phyloP scores from a whole-genome alignment of 306 rosid species.

The Pyrus communis region DNA sequence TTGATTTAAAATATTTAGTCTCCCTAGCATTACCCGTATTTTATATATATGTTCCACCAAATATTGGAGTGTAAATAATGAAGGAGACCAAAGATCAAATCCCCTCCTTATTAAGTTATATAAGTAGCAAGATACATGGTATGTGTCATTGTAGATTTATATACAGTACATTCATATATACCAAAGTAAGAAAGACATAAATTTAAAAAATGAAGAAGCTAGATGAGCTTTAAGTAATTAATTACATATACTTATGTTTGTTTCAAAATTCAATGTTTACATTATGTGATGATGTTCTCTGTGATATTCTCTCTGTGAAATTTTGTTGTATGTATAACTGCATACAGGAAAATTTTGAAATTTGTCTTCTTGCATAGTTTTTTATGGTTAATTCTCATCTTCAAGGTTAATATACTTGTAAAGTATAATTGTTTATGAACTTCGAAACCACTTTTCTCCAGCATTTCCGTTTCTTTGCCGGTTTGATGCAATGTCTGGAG shows the following conservation, averaged over 20 bases:
- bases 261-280: conserved; percentile 7
- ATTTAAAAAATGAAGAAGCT: neutral
- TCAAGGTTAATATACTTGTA: conserved; percentile 11
- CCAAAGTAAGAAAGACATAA: neutral
- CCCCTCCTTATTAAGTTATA: neutral
- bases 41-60: neutral
- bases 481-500: conserved; percentile 15
- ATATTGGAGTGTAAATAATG: neutral
- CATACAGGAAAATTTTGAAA: conserved; percentile 5
- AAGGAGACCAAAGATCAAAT: neutral
- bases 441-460: conserved; percentile 31
- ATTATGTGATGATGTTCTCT: neutral
- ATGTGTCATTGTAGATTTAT: neutral
- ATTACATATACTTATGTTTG: neutral
- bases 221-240: neutral
- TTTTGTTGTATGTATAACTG: conserved; percentile 2
- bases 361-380: conserved; percentile 18
- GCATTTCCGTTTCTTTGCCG: conserved; percentile 20
- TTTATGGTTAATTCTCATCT: conserved; percentile 2
- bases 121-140: neutral
- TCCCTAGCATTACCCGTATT: too few species aligned
- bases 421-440: conserved; percentile 26
- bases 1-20: too few species aligned
- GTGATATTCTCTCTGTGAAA: neutral
- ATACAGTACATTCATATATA: neutral